A percentile compares a stretch with the other conserved stretches of the same genome.
These are phyloP conservation scores for Pythium brachiatum DNA, from an alignment of 352 stramenopile genomes.

Conservation along the genomic window DNA sequence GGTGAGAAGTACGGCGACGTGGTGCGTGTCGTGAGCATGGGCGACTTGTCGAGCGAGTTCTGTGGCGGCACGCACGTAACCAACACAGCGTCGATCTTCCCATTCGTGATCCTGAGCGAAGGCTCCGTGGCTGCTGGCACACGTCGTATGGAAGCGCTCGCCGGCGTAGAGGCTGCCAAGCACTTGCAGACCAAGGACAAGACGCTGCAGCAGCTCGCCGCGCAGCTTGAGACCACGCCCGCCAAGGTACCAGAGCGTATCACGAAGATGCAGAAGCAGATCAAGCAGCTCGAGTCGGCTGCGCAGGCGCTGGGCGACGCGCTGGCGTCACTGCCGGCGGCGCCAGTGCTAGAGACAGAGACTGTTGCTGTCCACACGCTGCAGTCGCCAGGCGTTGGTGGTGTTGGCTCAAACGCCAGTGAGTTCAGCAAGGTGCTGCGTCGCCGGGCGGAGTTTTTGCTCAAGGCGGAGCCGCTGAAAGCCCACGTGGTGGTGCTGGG, in stretches of 20 bases:
- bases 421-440: conserved; percentile 57
- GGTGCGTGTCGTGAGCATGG: conserved; percentile 71
- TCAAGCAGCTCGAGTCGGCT: conserved; percentile 57
- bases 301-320: conserved; percentile 50
- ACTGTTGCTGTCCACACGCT: conserved; percentile 37
- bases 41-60: conserved; percentile 57
- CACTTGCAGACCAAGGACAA: conserved; percentile 62
- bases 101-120: conserved; percentile 74
- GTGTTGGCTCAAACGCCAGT: conserved; percentile 1
- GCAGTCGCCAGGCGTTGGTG: too few species aligned
- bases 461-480: conserved; percentile 25
- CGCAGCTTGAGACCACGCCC: conserved; percentile 56
- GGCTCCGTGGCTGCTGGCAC: conserved; percentile 77
- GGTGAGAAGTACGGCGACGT: conserved; percentile 82
- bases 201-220: conserved; percentile 42
- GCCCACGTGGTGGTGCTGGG: conserved; percentile 54
- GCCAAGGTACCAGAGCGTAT: conserved; percentile 65
- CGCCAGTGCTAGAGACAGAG: conserved; percentile 25
- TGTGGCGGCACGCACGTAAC: conserved; percentile 74
- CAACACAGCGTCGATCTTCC: conserved; percentile 49
- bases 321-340: conserved; percentile 39
- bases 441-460: conserved; percentile 58
- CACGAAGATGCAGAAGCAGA: conserved; percentile 65
- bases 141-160: conserved; percentile 66
- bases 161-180: conserved; percentile 44